Evolutionary conservation across 345 rosid genomes (phyloP).

Genomic region (Pistacia atlantica): DNA sequence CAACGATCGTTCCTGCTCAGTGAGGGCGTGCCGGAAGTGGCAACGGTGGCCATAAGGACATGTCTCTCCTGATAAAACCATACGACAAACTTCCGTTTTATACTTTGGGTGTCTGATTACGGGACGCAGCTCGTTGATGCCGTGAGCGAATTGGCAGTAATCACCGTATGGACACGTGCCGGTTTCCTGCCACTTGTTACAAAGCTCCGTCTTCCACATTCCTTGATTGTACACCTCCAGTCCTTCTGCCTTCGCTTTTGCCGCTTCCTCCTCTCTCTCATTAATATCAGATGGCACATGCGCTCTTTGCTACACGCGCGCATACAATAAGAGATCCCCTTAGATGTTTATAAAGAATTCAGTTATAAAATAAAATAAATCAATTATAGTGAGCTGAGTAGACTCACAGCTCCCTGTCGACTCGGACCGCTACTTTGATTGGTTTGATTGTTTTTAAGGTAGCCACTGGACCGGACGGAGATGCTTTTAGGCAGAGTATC

Average conservation of each 20-base stretch:
- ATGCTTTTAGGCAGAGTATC: slow-evolving; percentile 68
- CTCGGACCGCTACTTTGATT: slow-evolving; percentile 30
- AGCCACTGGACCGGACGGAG: slow-evolving; percentile 65
- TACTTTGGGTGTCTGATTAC: slow-evolving; percentile 90
- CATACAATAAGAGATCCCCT: not conserved
- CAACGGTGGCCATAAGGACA: slow-evolving; percentile 96
- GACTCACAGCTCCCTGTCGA: slow-evolving; percentile 36
- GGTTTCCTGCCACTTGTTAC: slow-evolving; percentile 97
- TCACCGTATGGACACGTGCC: slow-evolving; percentile 81
- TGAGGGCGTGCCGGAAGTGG: slow-evolving; percentile 92
- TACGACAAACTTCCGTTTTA: slow-evolving; percentile 82
- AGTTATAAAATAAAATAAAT: not conserved
- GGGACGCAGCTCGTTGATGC: slow-evolving; percentile 80
- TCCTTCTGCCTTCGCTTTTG: slow-evolving; percentile 47
- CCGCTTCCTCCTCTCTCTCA: slow-evolving; percentile 43
- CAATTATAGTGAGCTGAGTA: slow-evolving; percentile 25
- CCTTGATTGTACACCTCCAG: slow-evolving; percentile 82
- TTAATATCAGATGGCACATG: slow-evolving; percentile 20
- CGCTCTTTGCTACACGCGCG: slow-evolving; percentile 35
- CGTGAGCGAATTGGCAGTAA: slow-evolving; percentile 90
- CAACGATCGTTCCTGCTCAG: slow-evolving; percentile 61
- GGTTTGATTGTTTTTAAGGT: slow-evolving; percentile 40
- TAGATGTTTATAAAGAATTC: not conserved
- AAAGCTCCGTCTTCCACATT: slow-evolving; percentile 84
- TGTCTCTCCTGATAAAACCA: slow-evolving; percentile 63